Percentiles rank a stretch among this genome's conserved stretches.
Conservation (phyloP, 164 flowering plant genomes). For the Cinnamomum micranthum region DNA sequence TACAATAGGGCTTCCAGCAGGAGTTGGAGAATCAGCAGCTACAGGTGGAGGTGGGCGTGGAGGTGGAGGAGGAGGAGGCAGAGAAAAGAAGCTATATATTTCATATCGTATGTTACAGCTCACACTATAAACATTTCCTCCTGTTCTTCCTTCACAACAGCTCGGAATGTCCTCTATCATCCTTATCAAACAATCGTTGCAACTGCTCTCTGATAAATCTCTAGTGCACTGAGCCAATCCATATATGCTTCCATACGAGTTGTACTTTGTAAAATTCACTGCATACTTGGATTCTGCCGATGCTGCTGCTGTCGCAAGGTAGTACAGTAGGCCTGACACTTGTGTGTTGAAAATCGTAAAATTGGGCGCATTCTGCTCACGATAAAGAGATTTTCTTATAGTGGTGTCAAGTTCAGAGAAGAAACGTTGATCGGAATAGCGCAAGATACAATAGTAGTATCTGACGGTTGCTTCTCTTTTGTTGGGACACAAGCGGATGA, state of each 20-base stretch:
- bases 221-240: slow-evolving; percentile 40
- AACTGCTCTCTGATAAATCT: slow-evolving; percentile 25
- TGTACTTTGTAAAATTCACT: slow-evolving; percentile 4
- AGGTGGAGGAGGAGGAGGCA: no score
- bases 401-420: background rate
- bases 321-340: slow-evolving; percentile 9
- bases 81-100: slow-evolving; percentile 20
- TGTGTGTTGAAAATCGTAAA: slow-evolving; percentile 12
- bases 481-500: slow-evolving; percentile 17
- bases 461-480: slow-evolving; percentile 20
- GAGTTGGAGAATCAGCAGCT: no score
- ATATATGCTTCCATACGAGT: slow-evolving; percentile 12
- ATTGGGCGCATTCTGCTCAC: slow-evolving; percentile 16
- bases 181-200: slow-evolving; percentile 19
- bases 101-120: slow-evolving; percentile 42
- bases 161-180: slow-evolving; percentile 5
- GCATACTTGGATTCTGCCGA: slow-evolving; percentile 22
- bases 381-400: background rate
- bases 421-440: slow-evolving; percentile 20
- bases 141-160: slow-evolving; percentile 20
- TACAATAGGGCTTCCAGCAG: no score
- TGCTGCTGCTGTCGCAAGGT: slow-evolving; percentile 19
- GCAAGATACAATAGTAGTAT: slow-evolving; percentile 29
- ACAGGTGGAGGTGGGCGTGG: no score
- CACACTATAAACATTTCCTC: slow-evolving; percentile 24